Conservation (phyloP, 257 asterid genomes). For the Nicotiana attenuata region DNA sequence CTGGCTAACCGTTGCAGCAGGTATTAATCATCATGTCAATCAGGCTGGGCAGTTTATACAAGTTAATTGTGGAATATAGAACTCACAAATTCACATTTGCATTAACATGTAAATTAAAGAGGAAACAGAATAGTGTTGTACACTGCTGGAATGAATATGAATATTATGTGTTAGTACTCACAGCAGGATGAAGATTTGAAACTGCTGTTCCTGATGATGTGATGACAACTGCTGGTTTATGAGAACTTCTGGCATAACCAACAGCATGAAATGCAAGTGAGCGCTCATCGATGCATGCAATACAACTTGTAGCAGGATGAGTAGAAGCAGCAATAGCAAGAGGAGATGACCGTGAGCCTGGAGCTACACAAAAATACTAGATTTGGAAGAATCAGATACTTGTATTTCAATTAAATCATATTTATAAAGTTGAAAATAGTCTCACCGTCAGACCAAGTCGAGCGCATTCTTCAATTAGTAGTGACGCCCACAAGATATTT, state of each 20-base stretch:
- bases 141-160: background rate
- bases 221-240: constrained; percentile 76
- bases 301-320: constrained; percentile 82
- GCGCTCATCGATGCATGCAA: constrained; percentile 89
- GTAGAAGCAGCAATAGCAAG: constrained; percentile 93
- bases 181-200: constrained; percentile 95
- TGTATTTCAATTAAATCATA: background rate
- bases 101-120: background rate
- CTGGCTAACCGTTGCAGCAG: background rate
- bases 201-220: constrained; percentile 99
- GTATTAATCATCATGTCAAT: background rate
- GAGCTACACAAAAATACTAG: constrained; percentile 95
- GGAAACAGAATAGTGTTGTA: background rate
- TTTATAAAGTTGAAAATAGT: constrained; percentile 15
- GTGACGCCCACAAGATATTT: constrained; percentile 88
- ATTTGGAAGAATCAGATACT: constrained; percentile 37
- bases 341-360: constrained; percentile 97
- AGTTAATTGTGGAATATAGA: background rate
- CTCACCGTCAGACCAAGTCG: constrained; percentile 96
- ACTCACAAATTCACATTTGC: background rate
- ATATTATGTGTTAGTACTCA: constrained; percentile 35
- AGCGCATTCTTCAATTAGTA: constrained; percentile 86
- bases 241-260: constrained; percentile 92
- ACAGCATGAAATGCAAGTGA: constrained; percentile 95
- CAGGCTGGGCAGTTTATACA: background rate